phyloP scores from a whole-genome alignment of 805 yeast genomes.

The Nakazawaea anatomiae region DNA sequence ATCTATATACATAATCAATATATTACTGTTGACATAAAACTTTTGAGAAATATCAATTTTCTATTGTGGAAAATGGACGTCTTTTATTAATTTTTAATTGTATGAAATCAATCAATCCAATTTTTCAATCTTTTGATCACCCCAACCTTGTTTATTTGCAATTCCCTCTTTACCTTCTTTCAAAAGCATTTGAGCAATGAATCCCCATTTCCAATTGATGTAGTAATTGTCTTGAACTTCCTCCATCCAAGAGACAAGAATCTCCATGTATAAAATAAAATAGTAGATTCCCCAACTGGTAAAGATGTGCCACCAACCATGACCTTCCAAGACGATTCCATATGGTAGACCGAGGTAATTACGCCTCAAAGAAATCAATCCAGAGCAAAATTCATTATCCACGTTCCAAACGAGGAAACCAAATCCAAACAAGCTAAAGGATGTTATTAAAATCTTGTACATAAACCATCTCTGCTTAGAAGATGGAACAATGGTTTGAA shows the following conservation, averaged over 20 bases:
- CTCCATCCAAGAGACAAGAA: constrained; percentile 60
- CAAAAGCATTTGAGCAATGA: constrained; percentile 47
- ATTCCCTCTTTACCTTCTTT: constrained; percentile 11
- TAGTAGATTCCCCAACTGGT: constrained; percentile 86
- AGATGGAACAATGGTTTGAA: constrained; percentile 18
- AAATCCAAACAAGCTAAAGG: constrained; percentile 41
- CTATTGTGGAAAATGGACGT: too few species aligned
- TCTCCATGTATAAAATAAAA: constrained; percentile 75
- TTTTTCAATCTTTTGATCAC: not conserved
- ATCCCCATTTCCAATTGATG: constrained; percentile 51
- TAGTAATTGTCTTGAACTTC: constrained; percentile 51
- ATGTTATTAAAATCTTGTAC: constrained; percentile 21
- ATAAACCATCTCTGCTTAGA: constrained; percentile 14
- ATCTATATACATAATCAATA: not conserved
- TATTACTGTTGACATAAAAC: too few species aligned
- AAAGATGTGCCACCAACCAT: constrained; percentile 96
- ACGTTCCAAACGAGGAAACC: constrained; percentile 88
- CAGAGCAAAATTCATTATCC: constrained; percentile 73
- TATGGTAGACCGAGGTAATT: constrained; percentile 51
- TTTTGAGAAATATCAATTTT: too few species aligned
- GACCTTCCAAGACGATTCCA: constrained; percentile 84
- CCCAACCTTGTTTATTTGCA: constrained; percentile 3
- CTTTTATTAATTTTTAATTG: not conserved
- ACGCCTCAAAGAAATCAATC: constrained; percentile 55
- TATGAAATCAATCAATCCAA: not conserved